Evolutionary conservation across 2,329 filamentous ascomycete genomes (phyloP).

Genomic region (Dactylellina haptotyla): DNA sequence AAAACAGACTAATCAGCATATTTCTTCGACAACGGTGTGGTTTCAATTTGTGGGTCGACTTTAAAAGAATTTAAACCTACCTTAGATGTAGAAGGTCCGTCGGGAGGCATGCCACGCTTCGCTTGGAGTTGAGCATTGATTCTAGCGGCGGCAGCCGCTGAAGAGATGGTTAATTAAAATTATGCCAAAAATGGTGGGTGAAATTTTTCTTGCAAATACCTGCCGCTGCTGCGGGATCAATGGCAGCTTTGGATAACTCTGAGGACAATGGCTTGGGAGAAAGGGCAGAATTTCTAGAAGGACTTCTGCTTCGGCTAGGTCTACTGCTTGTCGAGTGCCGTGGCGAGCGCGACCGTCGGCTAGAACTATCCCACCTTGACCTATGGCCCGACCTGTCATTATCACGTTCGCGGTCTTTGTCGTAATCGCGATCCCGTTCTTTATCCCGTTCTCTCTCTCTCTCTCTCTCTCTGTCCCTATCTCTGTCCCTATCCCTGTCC

Average conservation of each 20-base stretch:
- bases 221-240: constrained; percentile 79
- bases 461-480: constrained; percentile 30
- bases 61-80: constrained; percentile 1
- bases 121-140: constrained; percentile 86
- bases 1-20: neutral
- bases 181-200: constrained; percentile 37
- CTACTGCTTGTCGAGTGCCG: constrained; percentile 60
- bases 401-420: constrained; percentile 35
- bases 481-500: constrained; percentile 40
- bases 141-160: constrained; percentile 86
- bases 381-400: constrained; percentile 57
- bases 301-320: constrained; percentile 79
- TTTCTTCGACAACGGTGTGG: neutral
- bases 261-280: constrained; percentile 57
- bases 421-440: constrained; percentile 43
- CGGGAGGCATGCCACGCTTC: constrained; percentile 75
- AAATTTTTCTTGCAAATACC: constrained; percentile 64
- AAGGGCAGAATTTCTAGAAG: constrained; percentile 61
- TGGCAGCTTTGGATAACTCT: constrained; percentile 64
- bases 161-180: constrained; percentile 42
- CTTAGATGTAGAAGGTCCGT: constrained; percentile 24
- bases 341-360: constrained; percentile 82
- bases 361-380: constrained; percentile 77
- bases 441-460: constrained; percentile 30
- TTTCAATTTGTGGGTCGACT: neutral